Base-by-base conservation (phyloP, 2,329 filamentous ascomycete genomes). In the Aspergillus novofumigatus region DNA sequence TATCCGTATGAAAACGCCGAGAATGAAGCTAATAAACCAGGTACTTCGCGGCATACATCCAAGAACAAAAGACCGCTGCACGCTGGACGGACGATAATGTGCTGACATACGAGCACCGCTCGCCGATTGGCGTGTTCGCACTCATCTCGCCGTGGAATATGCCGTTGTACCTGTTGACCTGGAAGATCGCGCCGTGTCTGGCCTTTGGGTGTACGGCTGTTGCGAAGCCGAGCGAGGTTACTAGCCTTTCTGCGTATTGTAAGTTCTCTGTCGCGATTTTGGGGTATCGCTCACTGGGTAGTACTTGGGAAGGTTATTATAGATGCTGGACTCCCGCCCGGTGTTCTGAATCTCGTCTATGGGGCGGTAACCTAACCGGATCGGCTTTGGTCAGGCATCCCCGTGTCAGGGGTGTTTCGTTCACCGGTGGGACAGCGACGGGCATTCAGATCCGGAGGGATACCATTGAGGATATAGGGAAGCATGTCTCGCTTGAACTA, bases 141-240 rank as follows among this genome's bases (percentile, higher is more conserved):
- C 47, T 64, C 11, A 64, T 64, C 29, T 56, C 62, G 17, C 62
- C 62, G 25, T 64, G 62, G 62, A 63, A 64, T 21, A 64, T 64
- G 62, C 62, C 62, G 0, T 41, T 64, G 20, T 63, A 62, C 42
- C 59, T 62, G 9, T 49, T 64, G 4, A 64, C 62, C 14, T 61
- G 62, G 62, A 63, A 64, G 38, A 64, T 64, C 28, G 62, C 62
- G 2, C 62, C 62, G 9, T 64, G 62, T 52, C 52, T 64, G 5
- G 62, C 62, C 5, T 64, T 64, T 26, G 62, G 62, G 14, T 64
- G 62, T 29, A 62, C 60, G 17, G 60, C 56, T 5, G 60, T 63
- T 0, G 62, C 62, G 23, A 63, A 63, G 17, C 62, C 62, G 1
- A 63, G 62, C 35, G 62, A 63, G 10, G 41, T 62, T 4, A 63